Base-by-base conservation (phyloP, 225 moss, liverwort and hornwort species). In the Neckera pumila region DNA sequence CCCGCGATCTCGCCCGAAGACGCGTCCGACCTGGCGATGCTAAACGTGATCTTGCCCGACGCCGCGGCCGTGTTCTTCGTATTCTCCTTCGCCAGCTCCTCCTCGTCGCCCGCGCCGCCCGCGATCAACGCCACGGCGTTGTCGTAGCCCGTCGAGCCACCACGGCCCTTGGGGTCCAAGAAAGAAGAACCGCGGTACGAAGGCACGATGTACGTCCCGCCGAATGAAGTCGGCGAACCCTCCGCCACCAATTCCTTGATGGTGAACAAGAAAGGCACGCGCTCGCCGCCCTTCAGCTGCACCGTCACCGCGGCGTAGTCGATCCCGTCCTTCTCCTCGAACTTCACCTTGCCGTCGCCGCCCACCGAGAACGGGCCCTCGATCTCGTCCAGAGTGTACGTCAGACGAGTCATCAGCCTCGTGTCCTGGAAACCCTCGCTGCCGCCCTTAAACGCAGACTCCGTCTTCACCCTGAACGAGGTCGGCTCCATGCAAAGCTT, bases 291-390 rank as follows among this genome's bases (percentile, higher is more conserved):
- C 3, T 94, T 83, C 17, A 97, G 95, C 92, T 97, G 97, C 54
- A 97, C 97, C 4, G 97, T 97, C 58, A 97, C 97, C 25, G 97
- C 97, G 21, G 97, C 97, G 86, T 97, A 97, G 87, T 97, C 97
- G 49, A 97, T 95, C 47, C 97, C 97, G 57, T 94, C 97, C 85
- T 93, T 92, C 92, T 97, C 97, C 90, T 83, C 80, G 81, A 97
- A 95, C 87, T 94, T 96, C 49, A 97, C 70, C 25, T 76, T 89
- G 11, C 97, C 96, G 85, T 96, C 94, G 5, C 86, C 71, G 33
- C 83, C 43, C 1, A 97, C 80, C 10, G 88, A 76, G 7, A 96
- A 84, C 3, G 94, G 94, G 1, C 97, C 97, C 70, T 96, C 96
- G 31, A 97, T 85, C 80, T 93, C 94, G 59, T 97, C 97, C 66